Conservation (phyloP, 73 alveolate species). For the Paramecium sexaurelia region DNA sequence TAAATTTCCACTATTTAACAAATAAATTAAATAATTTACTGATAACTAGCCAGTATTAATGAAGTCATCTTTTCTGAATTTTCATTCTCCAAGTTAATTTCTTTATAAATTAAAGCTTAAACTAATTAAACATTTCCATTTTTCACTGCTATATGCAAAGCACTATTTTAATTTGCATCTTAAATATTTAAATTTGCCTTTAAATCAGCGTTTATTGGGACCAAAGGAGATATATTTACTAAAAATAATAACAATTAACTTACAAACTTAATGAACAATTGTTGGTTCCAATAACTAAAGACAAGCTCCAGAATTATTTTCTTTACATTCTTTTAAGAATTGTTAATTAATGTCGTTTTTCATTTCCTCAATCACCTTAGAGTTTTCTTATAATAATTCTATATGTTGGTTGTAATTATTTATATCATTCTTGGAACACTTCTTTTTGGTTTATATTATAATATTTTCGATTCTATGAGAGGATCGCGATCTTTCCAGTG, state of each 20-base stretch:
- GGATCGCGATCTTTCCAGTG: not conserved
- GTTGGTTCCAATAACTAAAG: slow-evolving; percentile 13
- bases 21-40: not conserved
- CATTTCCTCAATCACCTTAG: not conserved
- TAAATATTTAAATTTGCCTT: not conserved
- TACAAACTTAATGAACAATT: slow-evolving; percentile 5
- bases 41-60: not conserved
- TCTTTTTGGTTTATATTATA: not conserved
- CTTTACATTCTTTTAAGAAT: not conserved
- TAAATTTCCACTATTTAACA: not conserved
- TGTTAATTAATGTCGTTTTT: not conserved
- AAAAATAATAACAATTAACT: not conserved
- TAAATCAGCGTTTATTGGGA: not conserved
- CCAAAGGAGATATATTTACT: not conserved
- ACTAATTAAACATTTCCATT: not conserved
- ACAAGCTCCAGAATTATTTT: slow-evolving; percentile 20
- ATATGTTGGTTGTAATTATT: not conserved
- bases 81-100: not conserved
- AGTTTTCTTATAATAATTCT: not conserved
- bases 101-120: not conserved
- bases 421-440: not conserved
- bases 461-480: not conserved
- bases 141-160: slow-evolving; percentile 13
- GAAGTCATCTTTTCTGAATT: slow-evolving; percentile 36
- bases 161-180: not conserved